These are phyloP conservation scores for Cyberlindnera samutprakarnensis DNA, from an alignment of 805 yeast genomes.

Conservation along the genomic window DNA sequence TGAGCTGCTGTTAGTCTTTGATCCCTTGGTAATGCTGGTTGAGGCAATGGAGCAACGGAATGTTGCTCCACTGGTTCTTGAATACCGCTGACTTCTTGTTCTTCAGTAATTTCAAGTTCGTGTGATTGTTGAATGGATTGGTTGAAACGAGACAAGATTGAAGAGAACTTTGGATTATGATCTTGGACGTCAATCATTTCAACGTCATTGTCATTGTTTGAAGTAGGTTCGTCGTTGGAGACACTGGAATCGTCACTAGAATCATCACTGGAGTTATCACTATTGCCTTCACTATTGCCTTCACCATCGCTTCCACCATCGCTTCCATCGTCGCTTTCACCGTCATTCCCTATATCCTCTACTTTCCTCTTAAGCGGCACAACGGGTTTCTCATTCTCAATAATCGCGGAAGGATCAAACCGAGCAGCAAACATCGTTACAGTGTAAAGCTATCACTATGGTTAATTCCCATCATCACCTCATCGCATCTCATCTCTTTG, in stretches of 20 bases:
- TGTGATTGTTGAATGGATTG: slow-evolving; percentile 27
- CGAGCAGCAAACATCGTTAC: slow-evolving; percentile 51
- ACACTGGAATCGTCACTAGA: not conserved
- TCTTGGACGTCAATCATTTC: slow-evolving; percentile 15
- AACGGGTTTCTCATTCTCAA: not conserved
- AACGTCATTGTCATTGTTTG: slow-evolving; percentile 4
- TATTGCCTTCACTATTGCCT: slow-evolving; percentile 15
- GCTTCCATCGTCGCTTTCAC: slow-evolving; percentile 14
- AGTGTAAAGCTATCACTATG: not conserved
- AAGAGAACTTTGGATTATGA: slow-evolving; percentile 35
- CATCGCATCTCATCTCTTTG: too few species aligned
- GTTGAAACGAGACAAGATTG: slow-evolving; percentile 47
- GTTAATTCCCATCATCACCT: too few species aligned
- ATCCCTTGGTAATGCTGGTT: slow-evolving; percentile 63
- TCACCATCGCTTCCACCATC: slow-evolving; percentile 15
- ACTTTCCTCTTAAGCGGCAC: slow-evolving; percentile 5
- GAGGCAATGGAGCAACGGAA: slow-evolving; percentile 73
- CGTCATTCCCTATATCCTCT: slow-evolving; percentile 1
- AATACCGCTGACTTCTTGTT: slow-evolving; percentile 16
- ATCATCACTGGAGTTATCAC: not conserved
- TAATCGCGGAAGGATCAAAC: slow-evolving; percentile 42
- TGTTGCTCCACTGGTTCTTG: slow-evolving; percentile 25
- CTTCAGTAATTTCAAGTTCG: slow-evolving; percentile 7
- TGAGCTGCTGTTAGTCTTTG: slow-evolving; percentile 28
- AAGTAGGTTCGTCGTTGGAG: slow-evolving; percentile 1